Evolutionary conservation across 352 stramenopile genomes (phyloP), one percentile per base, ranked within the genome.

Genomic region (Phytophthora europaea): DNA sequence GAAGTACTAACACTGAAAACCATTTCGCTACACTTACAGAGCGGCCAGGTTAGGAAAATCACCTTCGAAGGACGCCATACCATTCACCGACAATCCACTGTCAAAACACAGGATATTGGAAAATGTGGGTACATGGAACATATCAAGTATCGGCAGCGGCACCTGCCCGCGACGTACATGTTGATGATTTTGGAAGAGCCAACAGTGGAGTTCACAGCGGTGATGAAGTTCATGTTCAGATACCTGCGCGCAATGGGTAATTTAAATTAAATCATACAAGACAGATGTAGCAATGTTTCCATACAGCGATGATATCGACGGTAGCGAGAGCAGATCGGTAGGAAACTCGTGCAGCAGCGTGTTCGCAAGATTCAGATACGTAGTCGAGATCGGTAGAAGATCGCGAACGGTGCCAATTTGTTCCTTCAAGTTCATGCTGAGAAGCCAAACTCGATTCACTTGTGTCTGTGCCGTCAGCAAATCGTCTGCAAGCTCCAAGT

Each of bases 331-430:
- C 36, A 78, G 40, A 18, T 75, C 20, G 12, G 50, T 48, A 16
- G 69, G 55, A 50, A 80, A 70, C 9, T 66, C 56, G 47, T 70
- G 26, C 4, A 82, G 45, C 16, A 82, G 47, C 26, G 75, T 72
- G 22, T 82, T 82, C 22, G 60, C 72, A 2, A 78, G 72, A 18
- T 77, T 80, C 40, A 80, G 52, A 31, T 73, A 56, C 10, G 57
- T 58, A 20, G 69, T 48, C 2, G 72, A 61, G 26, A 64, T 69
- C 3, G 72, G 75, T 1, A 67, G 54, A 34, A 80, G 68, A 28
- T 59, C 69, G 31, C 72, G 60, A 10, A 79, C 59, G 38, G 61
- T 70, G 1, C 40, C 55, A 36, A 75, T 36, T 18, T 67, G 52
- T 7, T 50, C 59, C 15, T 71, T 78, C 8, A 82, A 40, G 33